Evolutionary conservation across 805 yeast genomes (phyloP).

Genomic region (Maudiozyma saulgeensis): DNA sequence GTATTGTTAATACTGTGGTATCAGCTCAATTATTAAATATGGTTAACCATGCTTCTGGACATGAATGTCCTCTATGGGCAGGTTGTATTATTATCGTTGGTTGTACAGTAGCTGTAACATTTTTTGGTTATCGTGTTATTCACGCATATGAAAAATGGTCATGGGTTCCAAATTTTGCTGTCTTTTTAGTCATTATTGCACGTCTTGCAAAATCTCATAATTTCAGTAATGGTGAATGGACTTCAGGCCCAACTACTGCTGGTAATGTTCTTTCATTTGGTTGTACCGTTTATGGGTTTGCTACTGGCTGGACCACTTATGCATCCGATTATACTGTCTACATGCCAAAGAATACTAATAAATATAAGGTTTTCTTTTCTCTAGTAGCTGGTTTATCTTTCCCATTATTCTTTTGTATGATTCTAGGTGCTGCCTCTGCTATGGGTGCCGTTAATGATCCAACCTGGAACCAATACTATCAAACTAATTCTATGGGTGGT

Average conservation of each 20-base stretch:
- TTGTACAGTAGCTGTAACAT: constrained; percentile 61
- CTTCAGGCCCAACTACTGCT: constrained; percentile 57
- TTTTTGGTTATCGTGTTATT: constrained; percentile 77
- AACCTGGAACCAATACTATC: constrained; percentile 42
- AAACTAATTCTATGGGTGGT: constrained; percentile 61
- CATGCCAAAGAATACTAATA: constrained; percentile 58
- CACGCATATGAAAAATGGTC: constrained; percentile 76
- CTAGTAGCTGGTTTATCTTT: constrained; percentile 52
- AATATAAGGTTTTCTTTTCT: constrained; percentile 50
- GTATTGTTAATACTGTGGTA: constrained; percentile 83
- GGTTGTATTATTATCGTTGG: constrained; percentile 68
- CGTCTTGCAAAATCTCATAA: constrained; percentile 58
- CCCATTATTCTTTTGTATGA: constrained; percentile 64
- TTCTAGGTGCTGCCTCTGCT: constrained; percentile 79
- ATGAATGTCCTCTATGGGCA: constrained; percentile 75
- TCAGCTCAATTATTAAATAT: constrained; percentile 76
- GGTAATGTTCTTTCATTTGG: constrained; percentile 76
- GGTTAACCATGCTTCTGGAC: constrained; percentile 45
- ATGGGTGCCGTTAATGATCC: constrained; percentile 49
- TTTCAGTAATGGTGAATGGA: constrained; percentile 45
- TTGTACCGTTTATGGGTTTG: constrained; percentile 75
- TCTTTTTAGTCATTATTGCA: constrained; percentile 68
- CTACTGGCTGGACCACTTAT: constrained; percentile 92
- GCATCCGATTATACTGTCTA: constrained; percentile 89
- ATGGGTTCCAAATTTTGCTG: constrained; percentile 73